Conservation (phyloP, 768 basidiomycete genomes). For the Naganishia antarctica region DNA sequence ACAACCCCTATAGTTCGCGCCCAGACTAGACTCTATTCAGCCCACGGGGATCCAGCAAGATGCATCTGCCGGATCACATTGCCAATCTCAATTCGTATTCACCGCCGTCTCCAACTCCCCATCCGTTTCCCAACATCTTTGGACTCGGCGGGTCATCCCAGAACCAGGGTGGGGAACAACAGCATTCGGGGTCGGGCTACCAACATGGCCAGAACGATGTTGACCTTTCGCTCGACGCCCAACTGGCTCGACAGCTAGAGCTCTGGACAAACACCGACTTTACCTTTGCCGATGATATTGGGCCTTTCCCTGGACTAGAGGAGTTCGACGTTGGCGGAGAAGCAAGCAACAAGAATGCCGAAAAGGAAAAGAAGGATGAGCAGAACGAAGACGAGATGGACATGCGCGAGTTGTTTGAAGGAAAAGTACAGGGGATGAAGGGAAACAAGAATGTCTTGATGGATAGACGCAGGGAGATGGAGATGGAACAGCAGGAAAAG, state of each 20-base stretch:
- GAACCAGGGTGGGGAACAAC: background rate
- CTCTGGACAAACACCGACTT: slow-evolving; percentile 31
- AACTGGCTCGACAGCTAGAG: slow-evolving; percentile 22
- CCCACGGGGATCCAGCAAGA: background rate
- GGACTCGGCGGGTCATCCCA: background rate
- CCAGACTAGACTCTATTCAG: background rate
- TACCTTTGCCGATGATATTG: slow-evolving; percentile 21
- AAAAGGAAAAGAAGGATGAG: slow-evolving; percentile 13
- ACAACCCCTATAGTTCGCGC: background rate
- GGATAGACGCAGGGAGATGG: slow-evolving; percentile 19
- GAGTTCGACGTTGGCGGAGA: slow-evolving; percentile 4
- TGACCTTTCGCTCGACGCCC: slow-evolving; percentile 16
- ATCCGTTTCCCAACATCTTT: slow-evolving; percentile 19
- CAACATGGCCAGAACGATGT: slow-evolving; percentile 5
- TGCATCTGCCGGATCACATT: slow-evolving; percentile 28
- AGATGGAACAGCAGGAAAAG: slow-evolving; percentile 20
- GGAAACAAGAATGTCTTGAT: slow-evolving; percentile 20
- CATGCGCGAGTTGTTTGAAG: slow-evolving; percentile 20
- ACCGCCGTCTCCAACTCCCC: slow-evolving; percentile 8
- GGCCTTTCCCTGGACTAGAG: slow-evolving; percentile 8
- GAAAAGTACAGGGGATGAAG: slow-evolving; percentile 18
- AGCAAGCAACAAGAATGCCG: background rate
- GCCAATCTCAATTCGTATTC: slow-evolving; percentile 29
- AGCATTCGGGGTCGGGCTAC: background rate
- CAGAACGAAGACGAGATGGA: slow-evolving; percentile 24